Evolutionary conservation across 2,329 filamentous ascomycete genomes (phyloP).

Genomic region (Pseudogymnoascus sp.): DNA sequence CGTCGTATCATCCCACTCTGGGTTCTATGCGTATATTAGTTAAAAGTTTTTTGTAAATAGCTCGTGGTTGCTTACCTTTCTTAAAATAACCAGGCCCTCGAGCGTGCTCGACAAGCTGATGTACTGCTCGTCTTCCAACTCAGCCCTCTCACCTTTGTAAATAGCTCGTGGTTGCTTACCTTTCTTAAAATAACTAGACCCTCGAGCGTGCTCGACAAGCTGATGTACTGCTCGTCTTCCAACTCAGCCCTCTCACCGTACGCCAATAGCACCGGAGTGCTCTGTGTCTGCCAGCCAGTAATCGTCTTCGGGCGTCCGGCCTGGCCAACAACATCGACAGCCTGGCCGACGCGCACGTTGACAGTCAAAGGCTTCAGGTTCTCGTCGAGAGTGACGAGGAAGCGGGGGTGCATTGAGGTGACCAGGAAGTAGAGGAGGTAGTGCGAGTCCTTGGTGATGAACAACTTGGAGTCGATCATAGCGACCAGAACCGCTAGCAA

Average conservation of each 20-base stretch:
- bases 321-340: constrained; percentile 95
- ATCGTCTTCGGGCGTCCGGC: constrained; percentile 97
- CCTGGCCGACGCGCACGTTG: constrained; percentile 94
- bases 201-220: constrained; percentile 82
- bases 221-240: constrained; percentile 95
- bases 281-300: constrained; percentile 98
- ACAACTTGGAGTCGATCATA: constrained; percentile 92
- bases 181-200: constrained; percentile 94
- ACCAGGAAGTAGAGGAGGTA: constrained; percentile 97
- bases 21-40: constrained; percentile 29
- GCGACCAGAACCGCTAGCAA: constrained; percentile 84
- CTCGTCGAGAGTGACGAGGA: constrained; percentile 93
- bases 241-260: constrained; percentile 93
- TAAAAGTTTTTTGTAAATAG: background rate
- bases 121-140: constrained; percentile 97
- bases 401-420: constrained; percentile 92
- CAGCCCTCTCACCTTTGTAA: constrained; percentile 55
- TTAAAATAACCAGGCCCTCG: constrained; percentile 90
- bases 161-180: constrained; percentile 46
- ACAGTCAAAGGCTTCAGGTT: constrained; percentile 87
- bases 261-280: constrained; percentile 91
- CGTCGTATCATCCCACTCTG: constrained; percentile 33
- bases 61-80: constrained; percentile 62
- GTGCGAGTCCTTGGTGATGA: constrained; percentile 59
- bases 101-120: constrained; percentile 83